Evolutionary conservation across 805 yeast genomes (phyloP).

Genomic region (Starmera pachycereana): DNA sequence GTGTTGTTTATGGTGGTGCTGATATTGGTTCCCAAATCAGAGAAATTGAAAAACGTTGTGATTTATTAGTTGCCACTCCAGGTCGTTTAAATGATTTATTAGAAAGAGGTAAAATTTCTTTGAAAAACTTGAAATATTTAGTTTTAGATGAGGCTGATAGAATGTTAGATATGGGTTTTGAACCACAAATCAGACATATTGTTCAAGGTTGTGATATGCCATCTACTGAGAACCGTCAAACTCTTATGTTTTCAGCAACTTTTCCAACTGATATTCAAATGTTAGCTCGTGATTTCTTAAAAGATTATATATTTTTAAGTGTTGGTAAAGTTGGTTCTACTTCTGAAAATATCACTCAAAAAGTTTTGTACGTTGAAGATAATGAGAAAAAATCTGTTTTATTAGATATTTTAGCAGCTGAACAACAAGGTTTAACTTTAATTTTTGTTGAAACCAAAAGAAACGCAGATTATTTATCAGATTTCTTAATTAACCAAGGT

Average conservation of each 20-base stretch:
- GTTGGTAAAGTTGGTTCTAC: slow-evolving; percentile 99
- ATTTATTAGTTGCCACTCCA: slow-evolving; percentile 94
- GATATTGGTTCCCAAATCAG: slow-evolving; percentile 82
- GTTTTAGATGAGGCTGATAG: slow-evolving; percentile 99
- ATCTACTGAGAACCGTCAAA: slow-evolving; percentile 80
- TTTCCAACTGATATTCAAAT: slow-evolving; percentile 97
- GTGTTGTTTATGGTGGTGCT: slow-evolving; percentile 98
- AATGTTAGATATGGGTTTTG: slow-evolving; percentile 99
- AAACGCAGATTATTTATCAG: slow-evolving; percentile 94
- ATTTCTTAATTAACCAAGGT: slow-evolving; percentile 77
- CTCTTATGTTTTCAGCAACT: slow-evolving; percentile 97
- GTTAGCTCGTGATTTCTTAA: slow-evolving; percentile 94
- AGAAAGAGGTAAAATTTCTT: slow-evolving; percentile 89
- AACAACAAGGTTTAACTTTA: slow-evolving; percentile 78
- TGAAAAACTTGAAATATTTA: slow-evolving; percentile 82
- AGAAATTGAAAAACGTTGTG: slow-evolving; percentile 89
- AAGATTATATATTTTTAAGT: slow-evolving; percentile 89
- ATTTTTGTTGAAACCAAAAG: slow-evolving; percentile 97
- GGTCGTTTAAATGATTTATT: slow-evolving; percentile 96
- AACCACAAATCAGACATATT: slow-evolving; percentile 97
- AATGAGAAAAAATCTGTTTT: slow-evolving; percentile 86
- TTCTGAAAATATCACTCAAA: slow-evolving; percentile 96
- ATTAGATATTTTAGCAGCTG: slow-evolving; percentile 75
- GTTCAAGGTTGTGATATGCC: slow-evolving; percentile 99
- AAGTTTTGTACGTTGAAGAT: slow-evolving; percentile 83